These are phyloP conservation scores for Hyaloraphidium curvatum DNA, from an alignment of 192 early-diverging fungal species.

Conservation along the genomic window DNA sequence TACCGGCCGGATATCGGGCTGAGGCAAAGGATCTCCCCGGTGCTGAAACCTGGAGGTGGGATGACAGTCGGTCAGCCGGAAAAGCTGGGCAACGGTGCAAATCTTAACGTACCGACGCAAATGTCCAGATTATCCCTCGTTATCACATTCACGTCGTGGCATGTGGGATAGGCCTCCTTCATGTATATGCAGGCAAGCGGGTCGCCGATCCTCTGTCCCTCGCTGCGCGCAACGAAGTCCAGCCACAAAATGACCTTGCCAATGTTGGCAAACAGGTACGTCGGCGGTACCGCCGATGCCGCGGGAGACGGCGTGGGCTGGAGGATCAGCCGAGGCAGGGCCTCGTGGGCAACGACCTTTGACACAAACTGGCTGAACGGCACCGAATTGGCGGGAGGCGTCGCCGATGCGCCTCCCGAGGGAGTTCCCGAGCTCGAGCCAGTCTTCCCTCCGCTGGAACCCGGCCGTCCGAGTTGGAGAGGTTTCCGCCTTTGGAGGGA, in stretches of 20 bases:
- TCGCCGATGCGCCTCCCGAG: neutral
- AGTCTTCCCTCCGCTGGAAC: neutral
- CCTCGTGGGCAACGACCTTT: neutral
- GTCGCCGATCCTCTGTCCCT: constrained; percentile 43
- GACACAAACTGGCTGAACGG: constrained; percentile 1
- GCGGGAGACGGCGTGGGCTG: too few relatives aligned
- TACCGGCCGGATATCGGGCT: constrained; percentile 76
- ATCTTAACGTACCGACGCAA: constrained; percentile 43
- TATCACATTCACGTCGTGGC: constrained; percentile 63
- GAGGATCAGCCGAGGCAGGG: neutral
- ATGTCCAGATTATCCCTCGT: constrained; percentile 62
- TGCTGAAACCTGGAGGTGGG: constrained; percentile 13
- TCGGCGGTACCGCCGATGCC: neutral
- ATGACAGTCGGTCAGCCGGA: constrained; percentile 2
- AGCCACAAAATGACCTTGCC: constrained; percentile 53
- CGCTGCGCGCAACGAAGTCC: constrained; percentile 34
- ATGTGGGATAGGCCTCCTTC: constrained; percentile 52
- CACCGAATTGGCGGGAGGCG: neutral
- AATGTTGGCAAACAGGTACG: constrained; percentile 42
- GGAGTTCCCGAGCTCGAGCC: neutral
- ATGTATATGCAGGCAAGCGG: constrained; percentile 63
- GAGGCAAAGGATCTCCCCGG: constrained; percentile 68
- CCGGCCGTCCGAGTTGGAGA: neutral
- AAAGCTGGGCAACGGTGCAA: constrained; percentile 11
- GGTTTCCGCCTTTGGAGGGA: too few relatives aligned